These are phyloP conservation scores for Penicillium sclerotiorum DNA, from an alignment of 2,329 filamentous ascomycete genomes.

Conservation along the genomic window DNA sequence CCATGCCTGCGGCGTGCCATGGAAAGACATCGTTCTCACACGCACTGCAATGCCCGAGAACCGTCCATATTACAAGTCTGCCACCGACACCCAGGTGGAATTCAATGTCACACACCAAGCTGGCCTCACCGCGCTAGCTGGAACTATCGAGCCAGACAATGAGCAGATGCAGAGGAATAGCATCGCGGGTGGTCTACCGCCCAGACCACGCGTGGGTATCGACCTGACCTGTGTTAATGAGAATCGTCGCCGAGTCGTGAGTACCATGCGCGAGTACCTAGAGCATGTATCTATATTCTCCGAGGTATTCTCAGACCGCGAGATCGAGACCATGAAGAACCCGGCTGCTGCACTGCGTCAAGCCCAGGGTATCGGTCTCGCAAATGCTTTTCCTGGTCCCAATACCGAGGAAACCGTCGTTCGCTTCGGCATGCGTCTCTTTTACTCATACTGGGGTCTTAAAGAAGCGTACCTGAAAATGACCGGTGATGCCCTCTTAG, in stretches of 20 bases:
- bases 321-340: conserved; percentile 58
- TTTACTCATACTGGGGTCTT: conserved; percentile 66
- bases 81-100: conserved; percentile 54
- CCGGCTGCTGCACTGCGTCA: conserved; percentile 28
- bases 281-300: conserved; percentile 63
- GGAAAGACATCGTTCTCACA: conserved; percentile 58
- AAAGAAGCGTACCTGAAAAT: conserved; percentile 71
- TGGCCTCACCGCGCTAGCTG: conserved; percentile 62
- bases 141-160: conserved; percentile 38
- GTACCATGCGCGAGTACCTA: conserved; percentile 53
- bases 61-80: conserved; percentile 52
- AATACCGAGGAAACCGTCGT: conserved; percentile 32
- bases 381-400: conserved; percentile 6
- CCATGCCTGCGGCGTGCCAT: conserved; percentile 57
- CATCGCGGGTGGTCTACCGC: neutral
- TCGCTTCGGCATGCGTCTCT: conserved; percentile 61
- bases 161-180: conserved; percentile 5
- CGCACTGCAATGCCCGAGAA: conserved; percentile 52
- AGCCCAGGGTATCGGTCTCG: conserved; percentile 17
- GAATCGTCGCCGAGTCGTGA: conserved; percentile 25
- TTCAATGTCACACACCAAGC: conserved; percentile 70
- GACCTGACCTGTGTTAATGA: conserved; percentile 67
- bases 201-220: conserved; percentile 54
- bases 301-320: conserved; percentile 60
- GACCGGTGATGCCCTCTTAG: conserved; percentile 64